phyloP scores from a whole-genome alignment of 2,329 filamentous ascomycete species.

The Salinomyces thailandicus region DNA sequence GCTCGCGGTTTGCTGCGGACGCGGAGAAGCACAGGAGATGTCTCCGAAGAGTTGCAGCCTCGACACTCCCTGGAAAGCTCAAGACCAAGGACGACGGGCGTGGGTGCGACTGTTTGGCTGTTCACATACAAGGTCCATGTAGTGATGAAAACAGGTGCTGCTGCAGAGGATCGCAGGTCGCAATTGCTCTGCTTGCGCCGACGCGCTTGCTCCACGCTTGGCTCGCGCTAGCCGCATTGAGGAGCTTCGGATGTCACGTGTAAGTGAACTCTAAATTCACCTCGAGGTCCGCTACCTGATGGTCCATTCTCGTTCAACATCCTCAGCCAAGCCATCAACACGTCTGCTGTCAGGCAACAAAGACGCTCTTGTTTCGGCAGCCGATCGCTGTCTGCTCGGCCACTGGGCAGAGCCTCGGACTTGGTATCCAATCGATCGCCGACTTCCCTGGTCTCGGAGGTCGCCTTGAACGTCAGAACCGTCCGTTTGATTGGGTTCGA shows the following conservation, averaged over 20 bases:
- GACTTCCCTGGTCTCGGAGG: too few relatives aligned
- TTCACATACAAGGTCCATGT: too few relatives aligned
- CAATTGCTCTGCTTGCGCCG: neutral
- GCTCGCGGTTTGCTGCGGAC: neutral
- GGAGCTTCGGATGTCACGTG: neutral
- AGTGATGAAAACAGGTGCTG: neutral
- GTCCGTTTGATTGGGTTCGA: too few relatives aligned
- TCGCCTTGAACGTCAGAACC: too few relatives aligned
- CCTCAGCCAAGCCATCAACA: too few relatives aligned
- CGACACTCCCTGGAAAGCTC: neutral
- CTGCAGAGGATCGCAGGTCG: neutral
- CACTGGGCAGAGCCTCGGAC: too few relatives aligned
- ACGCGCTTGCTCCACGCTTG: conserved; percentile 1
- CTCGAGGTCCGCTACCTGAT: neutral
- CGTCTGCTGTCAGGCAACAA: too few relatives aligned
- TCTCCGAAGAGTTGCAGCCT: neutral
- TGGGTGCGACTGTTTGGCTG: too few relatives aligned
- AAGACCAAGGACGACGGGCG: conserved; percentile 1
- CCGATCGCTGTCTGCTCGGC: too few relatives aligned
- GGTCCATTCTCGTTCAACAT: neutral
- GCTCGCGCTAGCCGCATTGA: neutral
- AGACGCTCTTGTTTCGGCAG: too few relatives aligned
- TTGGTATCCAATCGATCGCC: too few relatives aligned
- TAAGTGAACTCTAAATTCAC: neutral
- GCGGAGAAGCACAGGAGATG: neutral